Evolutionary conservation across 2,329 filamentous ascomycete genomes (phyloP), one percentile per base, ranked within the genome.

Genomic region (Podosphaera xanthii): DNA sequence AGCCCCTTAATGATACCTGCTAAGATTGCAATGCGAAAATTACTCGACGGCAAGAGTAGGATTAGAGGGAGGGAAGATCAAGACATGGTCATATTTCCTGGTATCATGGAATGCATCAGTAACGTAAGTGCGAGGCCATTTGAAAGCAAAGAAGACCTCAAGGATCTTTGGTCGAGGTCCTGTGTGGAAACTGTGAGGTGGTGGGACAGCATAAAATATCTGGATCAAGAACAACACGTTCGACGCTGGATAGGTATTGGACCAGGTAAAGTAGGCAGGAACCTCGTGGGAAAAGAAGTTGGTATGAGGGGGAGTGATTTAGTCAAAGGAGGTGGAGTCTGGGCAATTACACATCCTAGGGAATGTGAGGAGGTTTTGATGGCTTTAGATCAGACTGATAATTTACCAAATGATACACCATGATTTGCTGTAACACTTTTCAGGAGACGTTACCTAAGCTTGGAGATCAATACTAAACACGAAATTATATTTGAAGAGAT

Each of bases 271-370:
- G 91, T 97, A 1, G 91, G 91, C 0, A 78, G 90, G 60, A 96
- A 96, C 69, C 75, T 97, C 6, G 90, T 97, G 0, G 89, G 90
- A 10, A 96, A 96, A 71, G 91, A 96, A 72, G 90, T 96, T 2
- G 90, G 89, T 8, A 90, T 92, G 81, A 80, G 81, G 57, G 82
- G 81, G 31, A 80, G 84, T 66, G 87, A 92, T 59, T 74, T 79
- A 14, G 80, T 91, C 56, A 94, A 91, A 69, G 89, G 89, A 1
- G 90, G 89, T 56, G 91, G 91, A 1, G 90, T 96, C 0, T 95
- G 90, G 89, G 89, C 85, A 3, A 86, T 96, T 59, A 90, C 82
- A 8, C 84, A 89, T 68, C 88, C 90, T 7, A 78, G 76, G 59
- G 84, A 87, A 69, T 79, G 88, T 54, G 83, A 89, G 62, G 80